Base-by-base conservation (phyloP, 768 basidiomycete species). In the Trichaptum fuscoviolaceum region DNA sequence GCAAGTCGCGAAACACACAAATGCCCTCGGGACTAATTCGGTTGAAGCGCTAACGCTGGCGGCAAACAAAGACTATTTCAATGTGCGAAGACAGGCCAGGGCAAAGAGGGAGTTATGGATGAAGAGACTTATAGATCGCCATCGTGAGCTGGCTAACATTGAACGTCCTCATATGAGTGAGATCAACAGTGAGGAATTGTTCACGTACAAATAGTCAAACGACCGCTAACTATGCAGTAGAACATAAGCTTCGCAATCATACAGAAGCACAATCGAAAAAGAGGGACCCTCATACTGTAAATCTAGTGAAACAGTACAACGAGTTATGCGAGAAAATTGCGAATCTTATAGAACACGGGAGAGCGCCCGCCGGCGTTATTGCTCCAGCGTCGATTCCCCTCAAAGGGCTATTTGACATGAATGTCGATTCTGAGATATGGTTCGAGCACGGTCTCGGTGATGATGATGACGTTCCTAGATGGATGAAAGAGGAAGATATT, bases 361-460 rank as follows among this genome's bases (percentile, higher is more conserved):
- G 68, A 57, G 76, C 76, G 7, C 76, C 77, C 0, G 35, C 25
- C 2, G 67, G 70, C 30, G 72, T 74, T 15, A 15, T 71, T 10
- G 62, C 67, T 0, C 78, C 77, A 17, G 57, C 63, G 5, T 62
- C 62, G 7, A 76, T 79, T 35, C 65, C 69, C 0, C 27, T 27
- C 10, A 63, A 71, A 12, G 67, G 69, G 0, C 59, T 80, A 2
- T 80, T 74, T 58, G 64, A 66, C 0, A 69, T 80, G 0, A 77
- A 79, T 70, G 75, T 80, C 27, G 77, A 79, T 71, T 76, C 77
- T 67, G 68, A 70, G 20, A 77, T 79, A 20, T 80, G 78, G 77
- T 72, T 77, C 62, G 74, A 78, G 64, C 23, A 71, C 58, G 76
- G 76, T 1, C 68, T 79, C 23, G 70, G 68, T 52, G 72, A 76